A percentile compares a stretch with the other conserved stretches of the same genome.
These are phyloP conservation scores for Phaeosphaeria sp. DNA, from an alignment of 2,329 filamentous ascomycete species.

Conservation along the genomic window DNA sequence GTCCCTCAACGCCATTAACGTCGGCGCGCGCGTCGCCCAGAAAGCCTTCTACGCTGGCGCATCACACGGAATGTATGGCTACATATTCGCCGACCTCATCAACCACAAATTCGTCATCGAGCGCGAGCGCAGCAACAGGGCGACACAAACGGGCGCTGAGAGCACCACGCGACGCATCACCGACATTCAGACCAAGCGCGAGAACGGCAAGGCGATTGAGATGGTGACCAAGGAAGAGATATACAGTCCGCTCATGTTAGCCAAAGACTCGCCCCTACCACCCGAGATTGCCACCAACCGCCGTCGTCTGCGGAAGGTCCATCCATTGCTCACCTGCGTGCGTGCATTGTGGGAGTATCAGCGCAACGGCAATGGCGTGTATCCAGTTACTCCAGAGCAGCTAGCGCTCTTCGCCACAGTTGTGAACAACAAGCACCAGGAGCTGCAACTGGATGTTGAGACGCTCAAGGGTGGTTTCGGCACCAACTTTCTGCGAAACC, in stretches of 20 bases:
- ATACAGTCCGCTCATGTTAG: constrained; percentile 88
- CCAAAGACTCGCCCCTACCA: constrained; percentile 76
- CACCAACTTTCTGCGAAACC: constrained; percentile 83
- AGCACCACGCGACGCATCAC: constrained; percentile 79
- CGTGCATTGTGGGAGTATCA: constrained; percentile 92
- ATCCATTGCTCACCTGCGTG: constrained; percentile 82
- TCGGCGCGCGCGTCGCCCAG: constrained; percentile 77
- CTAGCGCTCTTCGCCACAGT: constrained; percentile 78
- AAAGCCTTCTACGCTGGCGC: constrained; percentile 89
- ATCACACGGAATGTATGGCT: constrained; percentile 90
- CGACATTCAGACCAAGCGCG: constrained; percentile 69
- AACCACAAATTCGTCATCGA: constrained; percentile 89
- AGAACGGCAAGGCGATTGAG: constrained; percentile 73
- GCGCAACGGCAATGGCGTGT: constrained; percentile 50
- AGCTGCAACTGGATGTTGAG: constrained; percentile 58
- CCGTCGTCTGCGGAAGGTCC: constrained; percentile 76
- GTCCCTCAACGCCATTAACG: constrained; percentile 81
- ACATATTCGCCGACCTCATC: constrained; percentile 92
- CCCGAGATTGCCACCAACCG: constrained; percentile 72
- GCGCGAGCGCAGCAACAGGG: constrained; percentile 79
- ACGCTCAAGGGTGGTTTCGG: constrained; percentile 67
- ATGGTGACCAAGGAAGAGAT: constrained; percentile 89
- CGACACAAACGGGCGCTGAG: constrained; percentile 67
- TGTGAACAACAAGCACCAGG: constrained; percentile 78
- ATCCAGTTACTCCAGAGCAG: constrained; percentile 58